Conservation (phyloP, 2,329 filamentous ascomycete species). For the Seiridium cupressi region DNA sequence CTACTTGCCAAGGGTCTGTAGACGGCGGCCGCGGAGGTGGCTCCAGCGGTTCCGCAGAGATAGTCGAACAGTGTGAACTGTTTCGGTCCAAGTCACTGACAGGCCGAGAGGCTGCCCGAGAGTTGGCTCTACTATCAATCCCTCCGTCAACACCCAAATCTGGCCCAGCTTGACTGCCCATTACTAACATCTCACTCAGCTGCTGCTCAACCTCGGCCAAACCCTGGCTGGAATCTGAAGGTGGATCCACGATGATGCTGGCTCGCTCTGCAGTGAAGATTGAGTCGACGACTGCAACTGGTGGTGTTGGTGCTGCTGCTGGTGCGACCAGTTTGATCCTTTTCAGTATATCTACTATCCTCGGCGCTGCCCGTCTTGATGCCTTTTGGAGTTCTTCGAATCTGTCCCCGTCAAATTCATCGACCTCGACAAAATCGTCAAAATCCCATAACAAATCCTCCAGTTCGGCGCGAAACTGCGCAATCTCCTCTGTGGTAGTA, state of each 20-base stretch:
- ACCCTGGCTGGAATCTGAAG: slow-evolving; percentile 16
- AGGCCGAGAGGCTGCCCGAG: slow-evolving; percentile 6
- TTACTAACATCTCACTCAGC: slow-evolving; percentile 16
- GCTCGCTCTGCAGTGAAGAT: slow-evolving; percentile 2
- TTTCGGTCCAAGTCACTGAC: slow-evolving; percentile 19
- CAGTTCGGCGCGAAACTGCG: slow-evolving; percentile 44
- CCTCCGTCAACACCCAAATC: slow-evolving; percentile 17
- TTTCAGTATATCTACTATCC: slow-evolving; percentile 49
- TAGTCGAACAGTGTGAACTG: slow-evolving; percentile 20
- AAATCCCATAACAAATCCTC: slow-evolving; percentile 55
- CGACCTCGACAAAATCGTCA: slow-evolving; percentile 50
- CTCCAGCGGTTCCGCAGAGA: slow-evolving; percentile 22
- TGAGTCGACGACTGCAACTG: neutral
- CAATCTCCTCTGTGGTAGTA: slow-evolving; percentile 43
- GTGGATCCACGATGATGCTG: slow-evolving; percentile 18
- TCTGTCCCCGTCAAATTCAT: slow-evolving; percentile 49
- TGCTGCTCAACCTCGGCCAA: slow-evolving; percentile 23
- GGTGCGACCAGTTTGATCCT: slow-evolving; percentile 48
- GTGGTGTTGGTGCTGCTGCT: slow-evolving; percentile 18
- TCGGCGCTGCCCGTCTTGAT: slow-evolving; percentile 46
- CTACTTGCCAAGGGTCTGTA: slow-evolving; percentile 41
- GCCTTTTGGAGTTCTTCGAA: slow-evolving; percentile 47
- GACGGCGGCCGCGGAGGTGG: slow-evolving; percentile 35
- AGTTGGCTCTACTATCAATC: slow-evolving; percentile 10
- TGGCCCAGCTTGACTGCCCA: slow-evolving; percentile 20